Base-by-base conservation (phyloP, 192 early-diverging fungal genomes). In the Helicostylum pulchrum region DNA sequence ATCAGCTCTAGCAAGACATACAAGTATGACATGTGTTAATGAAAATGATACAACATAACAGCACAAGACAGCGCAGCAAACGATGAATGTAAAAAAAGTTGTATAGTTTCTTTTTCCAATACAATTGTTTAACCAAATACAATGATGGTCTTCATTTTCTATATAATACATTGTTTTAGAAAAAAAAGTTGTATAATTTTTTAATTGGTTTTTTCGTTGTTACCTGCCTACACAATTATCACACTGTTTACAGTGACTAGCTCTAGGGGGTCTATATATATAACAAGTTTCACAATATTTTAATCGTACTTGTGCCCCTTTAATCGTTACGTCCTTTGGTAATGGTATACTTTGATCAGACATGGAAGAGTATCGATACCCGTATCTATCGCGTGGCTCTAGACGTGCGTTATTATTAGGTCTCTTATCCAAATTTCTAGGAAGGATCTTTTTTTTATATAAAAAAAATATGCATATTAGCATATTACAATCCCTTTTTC, bases 71-170 rank as follows among this genome's bases (percentile, higher is more conserved):
- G 84, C 84, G n/a, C 79, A 74, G 0, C 81, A 70, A 31, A 80
- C 46, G 7, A 94, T 75, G 60, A 95, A 94, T 12, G 82, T 83
- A 68, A 94, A 89, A 65, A 97, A 97, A 46, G 87, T 84, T 14
- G 85, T 82, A 72, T 91, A 91, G 74, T 92, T 92, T 58, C 89
- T 75, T 34, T 83, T 83, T 4, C 96, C 96, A 49, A 98, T 85
- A 73, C 94, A 96, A 74, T 92, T 95, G 67, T 89, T 92, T 7
- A 92, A 88, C 94, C 94, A 98, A 23, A 93, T 89, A 70, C 96
- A 98, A 72, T 98, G 92, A 63, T 94, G 91, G 75, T 93, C 90
- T 59, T 87, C 85, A 61, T 87, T 85, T 68, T 91, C 89, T 85
- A 56, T 12, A 61, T 26, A 26, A 26, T 26, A 26, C 26, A 26